Conservation (phyloP, 768 basidiomycete genomes). For the Amanita molliuscula region DNA sequence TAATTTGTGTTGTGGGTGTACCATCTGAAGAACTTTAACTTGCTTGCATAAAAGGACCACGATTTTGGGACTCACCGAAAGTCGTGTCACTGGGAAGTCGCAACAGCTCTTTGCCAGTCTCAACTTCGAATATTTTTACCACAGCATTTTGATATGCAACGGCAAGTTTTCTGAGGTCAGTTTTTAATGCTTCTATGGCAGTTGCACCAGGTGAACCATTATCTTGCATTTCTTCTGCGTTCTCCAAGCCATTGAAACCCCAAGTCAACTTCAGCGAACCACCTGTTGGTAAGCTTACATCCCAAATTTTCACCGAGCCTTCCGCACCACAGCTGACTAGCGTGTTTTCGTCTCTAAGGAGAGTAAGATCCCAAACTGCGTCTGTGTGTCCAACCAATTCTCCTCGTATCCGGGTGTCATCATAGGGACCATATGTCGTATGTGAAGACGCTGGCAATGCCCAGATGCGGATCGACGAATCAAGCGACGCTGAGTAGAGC, state of each 20-base stretch:
- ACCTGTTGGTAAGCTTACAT: conserved; percentile 58
- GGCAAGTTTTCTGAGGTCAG: conserved; percentile 77
- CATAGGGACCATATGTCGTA: conserved; percentile 88
- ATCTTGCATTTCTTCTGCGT: conserved; percentile 37
- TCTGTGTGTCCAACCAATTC: conserved; percentile 90
- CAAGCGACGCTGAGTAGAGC: conserved; percentile 87
- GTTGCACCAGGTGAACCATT: conserved; percentile 62
- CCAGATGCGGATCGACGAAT: conserved; percentile 92
- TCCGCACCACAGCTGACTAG: conserved; percentile 89
- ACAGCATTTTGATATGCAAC: conserved; percentile 86
- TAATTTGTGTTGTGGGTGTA: conserved; percentile 70
- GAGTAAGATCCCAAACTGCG: conserved; percentile 91
- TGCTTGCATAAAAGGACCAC: neutral
- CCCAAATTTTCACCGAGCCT: conserved; percentile 91
- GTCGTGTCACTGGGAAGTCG: conserved; percentile 49
- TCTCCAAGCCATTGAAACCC: conserved; percentile 67
- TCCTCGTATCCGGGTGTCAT: conserved; percentile 65
- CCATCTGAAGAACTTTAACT: conserved; percentile 40
- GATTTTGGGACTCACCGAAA: conserved; percentile 33
- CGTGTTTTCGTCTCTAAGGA: conserved; percentile 73
- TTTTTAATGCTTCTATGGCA: conserved; percentile 72
- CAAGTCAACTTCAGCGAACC: conserved; percentile 67
- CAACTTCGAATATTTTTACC: conserved; percentile 88
- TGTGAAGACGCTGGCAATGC: conserved; percentile 63
- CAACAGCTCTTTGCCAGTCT: conserved; percentile 69